Evolutionary conservation across 805 yeast species (phyloP).

Genomic region (Yamadazyma ubonensis): DNA sequence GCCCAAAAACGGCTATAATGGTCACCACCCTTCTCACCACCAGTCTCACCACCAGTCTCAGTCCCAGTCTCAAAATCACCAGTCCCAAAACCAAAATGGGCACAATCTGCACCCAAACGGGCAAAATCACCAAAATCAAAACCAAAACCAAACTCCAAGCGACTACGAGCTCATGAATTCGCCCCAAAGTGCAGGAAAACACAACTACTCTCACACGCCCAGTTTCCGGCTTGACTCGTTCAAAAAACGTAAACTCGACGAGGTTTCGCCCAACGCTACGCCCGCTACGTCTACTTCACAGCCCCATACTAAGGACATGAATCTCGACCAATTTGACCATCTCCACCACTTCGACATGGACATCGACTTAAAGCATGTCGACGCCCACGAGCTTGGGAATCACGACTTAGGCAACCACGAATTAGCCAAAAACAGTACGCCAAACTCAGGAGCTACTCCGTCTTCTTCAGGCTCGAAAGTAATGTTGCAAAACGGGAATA

Average conservation of each 20-base stretch:
- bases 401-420: not conserved
- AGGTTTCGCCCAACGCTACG: conserved; percentile 10
- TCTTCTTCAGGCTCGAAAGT: conserved; percentile 3
- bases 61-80: not conserved
- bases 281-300: conserved; percentile 4
- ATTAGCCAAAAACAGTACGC: not conserved
- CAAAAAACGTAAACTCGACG: conserved; percentile 11
- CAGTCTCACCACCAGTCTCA: not conserved
- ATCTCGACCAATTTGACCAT: conserved; percentile 2
- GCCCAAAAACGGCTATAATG: not conserved
- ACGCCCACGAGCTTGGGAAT: not conserved
- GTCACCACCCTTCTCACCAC: not conserved
- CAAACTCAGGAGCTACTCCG: conserved; percentile 1
- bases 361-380: conserved; percentile 4
- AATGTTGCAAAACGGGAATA: not conserved
- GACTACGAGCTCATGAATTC: conserved; percentile 5
- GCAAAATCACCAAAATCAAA: not conserved
- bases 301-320: conserved; percentile 4
- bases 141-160: conserved; percentile 3
- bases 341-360: conserved; percentile 6
- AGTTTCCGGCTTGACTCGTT: conserved; percentile 8
- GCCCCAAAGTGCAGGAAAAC: conserved; percentile 4
- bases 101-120: not conserved
- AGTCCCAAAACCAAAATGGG: not conserved
- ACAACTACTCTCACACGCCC: not conserved